Base-by-base conservation (phyloP, 805 yeast species). In the Candida berthetii region DNA sequence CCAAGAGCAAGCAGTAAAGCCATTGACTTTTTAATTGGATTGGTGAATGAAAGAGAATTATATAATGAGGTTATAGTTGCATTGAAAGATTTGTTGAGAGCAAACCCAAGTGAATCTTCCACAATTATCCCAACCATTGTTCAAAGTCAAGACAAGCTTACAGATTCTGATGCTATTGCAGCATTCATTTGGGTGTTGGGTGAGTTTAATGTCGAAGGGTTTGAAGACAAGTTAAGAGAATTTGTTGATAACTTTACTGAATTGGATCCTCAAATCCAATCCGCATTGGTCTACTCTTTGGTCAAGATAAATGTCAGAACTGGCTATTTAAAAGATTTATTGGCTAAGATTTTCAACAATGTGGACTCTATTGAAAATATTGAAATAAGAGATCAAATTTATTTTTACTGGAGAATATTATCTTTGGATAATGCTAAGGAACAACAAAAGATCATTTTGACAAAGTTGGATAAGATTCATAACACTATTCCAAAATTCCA, bases 331-430 rank as follows among this genome's bases (percentile, higher is more conserved):
- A 49, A 50, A 34, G 69, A 62, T 32, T 47, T 72, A 20, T 65
- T 85, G 48, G 90, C 84, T 53, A 67, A 65, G 35, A 70, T 80
- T 7, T 69, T 85, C 49, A 82, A 78, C 45, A 79, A 86, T 9
- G 83, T 89, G 4, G 75, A 73, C 43, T 72, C 76, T 35, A 69
- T 83, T 42, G 84, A 82, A 45, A 82, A 82, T 53, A 77, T 87
- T 2, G 95, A 85, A 55, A 83, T 85, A 22, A 72, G 93, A 59
- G 95, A 85, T 58, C 78, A 82, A 66, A 89, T 91, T 1, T 85
- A 74, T 58, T 67, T 85, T 34, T 85, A 83, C 57, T 85, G 93
- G 93, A 74, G 95, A 63, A 69, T 85, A 37, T 64, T 85, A 39
- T 82, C 89, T 1, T 43, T 65, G 43, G 69, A 65, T 31, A 53